Evolutionary conservation across 768 basidiomycete genomes (phyloP), one percentile per base, ranked within the genome.

Genomic region (Mycena latifolia): DNA sequence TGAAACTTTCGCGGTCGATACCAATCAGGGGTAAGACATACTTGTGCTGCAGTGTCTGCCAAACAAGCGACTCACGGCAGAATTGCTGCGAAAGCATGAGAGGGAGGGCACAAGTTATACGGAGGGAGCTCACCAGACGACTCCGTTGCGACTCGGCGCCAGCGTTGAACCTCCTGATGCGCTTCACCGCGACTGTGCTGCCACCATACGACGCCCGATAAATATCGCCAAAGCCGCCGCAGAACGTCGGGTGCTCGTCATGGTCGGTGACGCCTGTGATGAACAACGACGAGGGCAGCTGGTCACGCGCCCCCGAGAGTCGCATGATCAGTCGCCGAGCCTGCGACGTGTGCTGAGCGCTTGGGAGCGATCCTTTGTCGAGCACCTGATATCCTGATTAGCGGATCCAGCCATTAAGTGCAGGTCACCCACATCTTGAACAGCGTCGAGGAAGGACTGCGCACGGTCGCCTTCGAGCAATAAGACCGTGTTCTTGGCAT

Each of bases 51-150:
- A 62, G 17, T 7, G 20, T 39, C 27, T 48, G 53, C 61, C 61
- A 62, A 10, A 62, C 45, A 20, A 62, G 61, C 18, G 53, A 45
- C 18, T 61, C 60, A 15, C 60, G 41, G 29, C 60, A 61, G 10
- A 53, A 61, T 53, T 53, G 39, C 60, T 61, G 29, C 6, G 22
- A 17, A 24, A 18, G 3, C 7, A 12, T 60, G 37, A 60, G 28
- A 28, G 48, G 25, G 8, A 9, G 47, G 9, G 43, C 57, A 50
- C 25, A 11, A 8, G 11, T 8, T 2, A 18, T 20, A 39, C 15
- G 22, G 15, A 9, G 37, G 8, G 0, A 24, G 29, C 5, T 51
- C 9, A 52, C 58, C 58, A 52, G 12, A 31, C 37, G 58, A 31
- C 8, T 43, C 1, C 37, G 50, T 15, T 28, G 25, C 14, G 58